Conservation (phyloP, 2,329 filamentous ascomycete genomes). For the Stagonosporopsis vannaccii region DNA sequence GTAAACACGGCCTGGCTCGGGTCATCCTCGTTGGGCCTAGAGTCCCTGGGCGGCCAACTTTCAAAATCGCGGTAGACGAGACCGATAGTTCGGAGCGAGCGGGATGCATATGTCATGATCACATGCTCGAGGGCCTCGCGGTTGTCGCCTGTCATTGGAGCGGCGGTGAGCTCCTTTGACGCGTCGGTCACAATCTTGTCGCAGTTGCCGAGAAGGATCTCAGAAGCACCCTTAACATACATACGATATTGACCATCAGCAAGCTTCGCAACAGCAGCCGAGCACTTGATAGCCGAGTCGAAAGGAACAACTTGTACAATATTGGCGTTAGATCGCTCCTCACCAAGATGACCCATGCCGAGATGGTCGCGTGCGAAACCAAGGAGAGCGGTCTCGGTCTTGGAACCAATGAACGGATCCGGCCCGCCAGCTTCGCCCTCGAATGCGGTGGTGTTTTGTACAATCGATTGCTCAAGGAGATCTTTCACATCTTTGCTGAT, state of each 20-base stretch:
- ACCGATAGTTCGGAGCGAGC: constrained; percentile 84
- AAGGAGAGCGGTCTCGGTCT: constrained; percentile 79
- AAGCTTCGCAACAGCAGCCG: constrained; percentile 69
- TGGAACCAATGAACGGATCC: constrained; percentile 73
- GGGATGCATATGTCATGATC: constrained; percentile 79
- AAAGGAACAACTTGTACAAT: constrained; percentile 66
- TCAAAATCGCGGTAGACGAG: constrained; percentile 85
- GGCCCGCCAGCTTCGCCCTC: constrained; percentile 51
- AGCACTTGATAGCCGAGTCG: constrained; percentile 73
- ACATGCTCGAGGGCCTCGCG: constrained; percentile 67
- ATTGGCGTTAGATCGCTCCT: constrained; percentile 68
- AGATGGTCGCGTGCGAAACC: constrained; percentile 71
- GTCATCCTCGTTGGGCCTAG: constrained; percentile 68
- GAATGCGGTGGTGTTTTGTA: constrained; percentile 53
- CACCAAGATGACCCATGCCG: constrained; percentile 66
- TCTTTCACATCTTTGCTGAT: constrained; percentile 62
- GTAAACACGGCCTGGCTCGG: constrained; percentile 69
- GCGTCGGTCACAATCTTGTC: constrained; percentile 65
- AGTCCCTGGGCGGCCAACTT: constrained; percentile 74
- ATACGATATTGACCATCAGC: constrained; percentile 64
- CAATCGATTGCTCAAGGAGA: constrained; percentile 65
- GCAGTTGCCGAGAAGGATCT: constrained; percentile 59
- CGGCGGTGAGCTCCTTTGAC: constrained; percentile 62
- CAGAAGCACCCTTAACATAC: constrained; percentile 60
- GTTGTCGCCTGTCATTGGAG: constrained; percentile 64